A percentile compares a stretch with the other conserved stretches of the same genome.
Conservation (phyloP, 441 rosid genomes). For the Dalechampia spathulata region DNA sequence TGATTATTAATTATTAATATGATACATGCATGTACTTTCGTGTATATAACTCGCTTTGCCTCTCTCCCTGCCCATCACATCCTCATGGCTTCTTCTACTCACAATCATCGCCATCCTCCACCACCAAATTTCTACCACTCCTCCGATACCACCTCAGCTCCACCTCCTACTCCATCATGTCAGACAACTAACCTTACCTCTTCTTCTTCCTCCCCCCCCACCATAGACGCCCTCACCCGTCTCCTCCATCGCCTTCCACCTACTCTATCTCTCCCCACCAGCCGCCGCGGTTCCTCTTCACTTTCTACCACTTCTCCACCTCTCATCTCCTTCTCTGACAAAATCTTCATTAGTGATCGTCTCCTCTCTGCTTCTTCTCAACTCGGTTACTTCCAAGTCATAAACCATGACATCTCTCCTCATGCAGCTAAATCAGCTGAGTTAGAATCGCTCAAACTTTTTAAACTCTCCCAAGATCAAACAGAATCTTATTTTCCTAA, state of each 20-base stretch:
- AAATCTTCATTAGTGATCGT: conserved; percentile 8
- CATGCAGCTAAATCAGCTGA: conserved; percentile 54
- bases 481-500: conserved; percentile 40
- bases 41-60: too few relatives aligned
- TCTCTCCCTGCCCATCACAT: not conserved
- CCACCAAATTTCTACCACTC: conserved; percentile 30
- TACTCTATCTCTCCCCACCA: conserved; percentile 48
- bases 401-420: conserved; percentile 29
- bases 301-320: conserved; percentile 24
- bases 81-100: conserved; percentile 39
- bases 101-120: conserved; percentile 28
- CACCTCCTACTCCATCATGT: conserved; percentile 66
- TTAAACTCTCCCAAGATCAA: conserved; percentile 31
- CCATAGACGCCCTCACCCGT: conserved; percentile 46
- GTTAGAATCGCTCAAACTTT: conserved; percentile 42
- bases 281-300: conserved; percentile 27
- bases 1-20: too few relatives aligned
- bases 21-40: too few relatives aligned
- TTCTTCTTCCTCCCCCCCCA: conserved; percentile 22
- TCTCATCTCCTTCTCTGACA: conserved; percentile 32
- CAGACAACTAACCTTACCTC: conserved; percentile 28
- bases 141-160: conserved; percentile 61
- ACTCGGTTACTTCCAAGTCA: conserved; percentile 54
- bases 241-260: conserved; percentile 77
- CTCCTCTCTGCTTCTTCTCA: conserved; percentile 37